A percentile compares a stretch with the other conserved stretches of the same genome.
phyloP scores from a whole-genome alignment of 176 grass and related monocot species.

The Miscanthus lutarioriparius region DNA sequence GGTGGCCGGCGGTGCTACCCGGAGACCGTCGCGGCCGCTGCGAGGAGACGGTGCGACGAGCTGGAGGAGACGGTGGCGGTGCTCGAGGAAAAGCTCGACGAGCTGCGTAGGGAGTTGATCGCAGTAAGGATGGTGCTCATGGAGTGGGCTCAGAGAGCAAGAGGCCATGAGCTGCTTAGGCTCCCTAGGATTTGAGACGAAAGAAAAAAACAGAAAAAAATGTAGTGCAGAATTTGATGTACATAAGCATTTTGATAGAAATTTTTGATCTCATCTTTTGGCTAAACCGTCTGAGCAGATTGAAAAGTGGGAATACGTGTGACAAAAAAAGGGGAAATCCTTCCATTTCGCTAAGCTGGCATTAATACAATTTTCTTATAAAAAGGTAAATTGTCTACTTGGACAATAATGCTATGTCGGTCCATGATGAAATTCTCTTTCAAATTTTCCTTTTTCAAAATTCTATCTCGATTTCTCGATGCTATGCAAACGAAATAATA shows the following conservation, averaged over 20 bases:
- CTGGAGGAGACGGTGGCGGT: constrained; percentile 49
- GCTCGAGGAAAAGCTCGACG: constrained; percentile 61
- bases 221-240: constrained; percentile 11
- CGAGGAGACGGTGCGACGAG: constrained; percentile 57
- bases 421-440: not conserved
- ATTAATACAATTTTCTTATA: too few relatives aligned
- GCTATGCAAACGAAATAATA: not conserved
- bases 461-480: not conserved
- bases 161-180: constrained; percentile 32
- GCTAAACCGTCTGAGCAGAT: not conserved
- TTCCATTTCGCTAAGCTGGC: too few relatives aligned
- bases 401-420: too few relatives aligned
- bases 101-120: constrained; percentile 57
- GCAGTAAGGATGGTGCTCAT: constrained; percentile 64
- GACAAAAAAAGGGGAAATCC: too few relatives aligned
- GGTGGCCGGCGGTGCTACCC: not conserved
- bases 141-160: constrained; percentile 44
- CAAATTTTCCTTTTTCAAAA: not conserved
- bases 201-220: not conserved
- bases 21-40: not conserved
- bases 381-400: too few relatives aligned
- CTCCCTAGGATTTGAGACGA: constrained; percentile 21
- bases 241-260: constrained; percentile 25
- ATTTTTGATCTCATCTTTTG: constrained; percentile 19
- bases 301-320: not conserved